These are phyloP conservation scores for Yamadazyma triangularis DNA, from an alignment of 1,139 yeast genomes.

Conservation along the genomic window DNA sequence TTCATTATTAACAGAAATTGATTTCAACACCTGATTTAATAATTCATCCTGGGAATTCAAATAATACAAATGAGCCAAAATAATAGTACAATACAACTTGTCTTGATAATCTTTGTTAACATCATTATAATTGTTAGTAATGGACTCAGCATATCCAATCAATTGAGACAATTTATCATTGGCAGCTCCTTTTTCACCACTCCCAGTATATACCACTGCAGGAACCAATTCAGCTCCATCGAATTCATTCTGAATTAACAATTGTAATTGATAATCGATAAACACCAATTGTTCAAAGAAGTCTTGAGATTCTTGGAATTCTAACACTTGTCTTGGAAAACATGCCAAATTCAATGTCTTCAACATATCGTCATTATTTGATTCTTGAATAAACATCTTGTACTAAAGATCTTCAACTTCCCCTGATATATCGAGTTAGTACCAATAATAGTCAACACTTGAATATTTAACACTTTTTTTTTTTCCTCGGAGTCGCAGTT, in stretches of 20 bases:
- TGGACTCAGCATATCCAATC: conserved; percentile 24
- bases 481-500: not conserved
- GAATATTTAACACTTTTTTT: too few species aligned
- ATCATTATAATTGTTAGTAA: conserved; percentile 25
- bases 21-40: conserved; percentile 16
- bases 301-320: conserved; percentile 32
- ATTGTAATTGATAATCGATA: conserved; percentile 38
- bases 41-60: conserved; percentile 24
- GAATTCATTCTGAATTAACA: conserved; percentile 30
- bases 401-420: too few species aligned
- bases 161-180: conserved; percentile 26
- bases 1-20: conserved; percentile 13
- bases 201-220: conserved; percentile 13
- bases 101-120: conserved; percentile 25
- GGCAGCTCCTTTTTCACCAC: conserved; percentile 8
- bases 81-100: conserved; percentile 27
- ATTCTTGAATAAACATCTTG: conserved; percentile 12
- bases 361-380: conserved; percentile 6
- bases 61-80: conserved; percentile 34
- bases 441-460: too few species aligned
- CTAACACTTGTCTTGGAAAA: conserved; percentile 33
- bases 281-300: conserved; percentile 34
- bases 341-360: conserved; percentile 33
- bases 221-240: conserved; percentile 25
- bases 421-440: too few species aligned